Conservation (phyloP, 2,329 filamentous ascomycete genomes). For the Ceratocystis smalleyi region DNA sequence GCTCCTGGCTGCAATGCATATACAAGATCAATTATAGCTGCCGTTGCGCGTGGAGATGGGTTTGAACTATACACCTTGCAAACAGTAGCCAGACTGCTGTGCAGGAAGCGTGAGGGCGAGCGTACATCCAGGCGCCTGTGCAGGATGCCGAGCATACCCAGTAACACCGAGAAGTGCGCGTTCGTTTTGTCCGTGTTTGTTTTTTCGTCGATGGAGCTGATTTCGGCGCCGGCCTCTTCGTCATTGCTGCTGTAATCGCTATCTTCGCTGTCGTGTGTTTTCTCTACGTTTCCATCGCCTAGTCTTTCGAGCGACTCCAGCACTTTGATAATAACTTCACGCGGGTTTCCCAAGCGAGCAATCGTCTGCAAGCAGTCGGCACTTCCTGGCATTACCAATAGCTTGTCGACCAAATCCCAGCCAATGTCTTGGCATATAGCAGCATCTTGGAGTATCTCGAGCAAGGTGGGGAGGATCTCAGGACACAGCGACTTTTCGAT, state of each 20-base stretch:
- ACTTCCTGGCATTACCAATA: conserved; percentile 52
- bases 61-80: conserved; percentile 48
- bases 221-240: conserved; percentile 15
- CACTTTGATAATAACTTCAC: conserved; percentile 68
- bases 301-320: conserved; percentile 52
- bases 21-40: conserved; percentile 53
- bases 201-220: not conserved
- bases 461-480: conserved; percentile 50
- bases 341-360: conserved; percentile 61
- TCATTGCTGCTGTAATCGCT: conserved; percentile 21
- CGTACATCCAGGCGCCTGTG: conserved; percentile 63
- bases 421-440: conserved; percentile 61
- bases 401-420: conserved; percentile 67
- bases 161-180: conserved; percentile 44
- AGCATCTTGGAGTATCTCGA: conserved; percentile 52
- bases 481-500: conserved; percentile 56
- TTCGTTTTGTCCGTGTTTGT: conserved; percentile 16
- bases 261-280: conserved; percentile 25
- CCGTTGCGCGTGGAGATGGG: conserved; percentile 44
- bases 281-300: conserved; percentile 25
- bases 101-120: conserved; percentile 63
- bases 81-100: conserved; percentile 58
- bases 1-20: conserved; percentile 48
- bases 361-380: conserved; percentile 58
- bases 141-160: conserved; percentile 56